Evolutionary conservation across 2,329 filamentous ascomycete genomes (phyloP), one percentile per base, ranked within the genome.

Genomic region (Epicoccum sorghinum): DNA sequence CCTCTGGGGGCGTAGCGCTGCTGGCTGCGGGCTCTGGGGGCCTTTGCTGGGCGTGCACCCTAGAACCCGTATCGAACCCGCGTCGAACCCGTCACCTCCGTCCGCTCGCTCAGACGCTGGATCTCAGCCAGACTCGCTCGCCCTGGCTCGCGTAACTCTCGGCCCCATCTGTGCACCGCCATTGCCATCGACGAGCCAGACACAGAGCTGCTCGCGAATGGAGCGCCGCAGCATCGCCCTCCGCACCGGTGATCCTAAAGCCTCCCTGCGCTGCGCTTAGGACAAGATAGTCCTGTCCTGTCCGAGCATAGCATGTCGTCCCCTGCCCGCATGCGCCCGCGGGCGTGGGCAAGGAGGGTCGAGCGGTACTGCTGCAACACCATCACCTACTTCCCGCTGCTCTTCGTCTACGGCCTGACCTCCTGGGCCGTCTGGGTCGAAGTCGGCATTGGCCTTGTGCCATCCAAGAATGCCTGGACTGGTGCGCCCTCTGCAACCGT

Each of bases 381-480:
- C 57, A 82, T 89, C 47, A 90, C 86, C 24, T 96, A 92, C 75
- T 90, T 96, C 64, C 93, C 93, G n/a, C 82, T 98, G 14, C 80
- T 80, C 25, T 96, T 98, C 71, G 90, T 98, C 54, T 97, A 96
- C 70, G 84, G 89, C 51, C 76, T 97, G 62, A 93, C 91, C n/a
- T 89, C 89, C 9, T 99, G 95, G 95, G 93, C 91, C 2, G 85
- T 89, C n/a, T 97, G 89, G 83, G 92, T 96, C 7, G 84, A 93
- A 65, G 83, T 89, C 42, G 87, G 82, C 52, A 89, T 96, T 55
- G 89, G 90, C 47, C 67, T 75, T 41, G 62, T 60, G 49, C 66
- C 71, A 1, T 60, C 66, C 6, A 72, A 69, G 63, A 66, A 70
- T 52, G 61, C 56, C 55, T 75, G 72, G 72, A 74, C 71, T 47